A percentile compares a stretch with the other conserved stretches of the same genome.
These are phyloP conservation scores for Tremellales sp. DNA, from an alignment of 1,284 basidiomycete genomes.

Conservation along the genomic window DNA sequence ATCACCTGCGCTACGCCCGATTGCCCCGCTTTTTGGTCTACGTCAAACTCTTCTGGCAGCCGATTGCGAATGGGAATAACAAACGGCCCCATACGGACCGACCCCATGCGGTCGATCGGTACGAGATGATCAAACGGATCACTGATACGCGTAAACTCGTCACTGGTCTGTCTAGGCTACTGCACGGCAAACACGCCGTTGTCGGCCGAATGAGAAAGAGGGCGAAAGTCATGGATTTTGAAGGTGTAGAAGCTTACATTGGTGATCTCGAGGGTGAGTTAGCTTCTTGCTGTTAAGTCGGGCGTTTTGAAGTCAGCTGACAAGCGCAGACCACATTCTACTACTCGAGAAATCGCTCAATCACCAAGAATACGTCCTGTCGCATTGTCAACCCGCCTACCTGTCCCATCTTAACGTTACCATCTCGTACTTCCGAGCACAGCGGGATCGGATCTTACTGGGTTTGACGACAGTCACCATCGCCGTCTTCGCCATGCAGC, in stretches of 20 bases:
- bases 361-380: constrained; percentile 85
- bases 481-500: constrained; percentile 65
- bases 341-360: constrained; percentile 77
- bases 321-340: constrained; percentile 80
- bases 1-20: no score
- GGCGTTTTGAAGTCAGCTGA: constrained; percentile 1
- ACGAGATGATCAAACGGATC: constrained; percentile 62
- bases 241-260: constrained; percentile 80
- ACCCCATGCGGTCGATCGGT: constrained; percentile 39
- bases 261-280: constrained; percentile 82
- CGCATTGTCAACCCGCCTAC: constrained; percentile 82
- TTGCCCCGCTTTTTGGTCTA: constrained; percentile 23
- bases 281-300: neutral
- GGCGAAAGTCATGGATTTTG: constrained; percentile 33
- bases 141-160: constrained; percentile 75
- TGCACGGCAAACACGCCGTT: constrained; percentile 79
- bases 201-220: constrained; percentile 76
- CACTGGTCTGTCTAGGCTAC: constrained; percentile 70
- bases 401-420: constrained; percentile 68
- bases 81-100: neutral
- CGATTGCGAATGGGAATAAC: constrained; percentile 7
- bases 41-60: constrained; percentile 37
- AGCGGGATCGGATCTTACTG: constrained; percentile 64
- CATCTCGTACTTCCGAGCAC: constrained; percentile 59
- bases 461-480: constrained; percentile 65